Conservation (phyloP, 2,329 filamentous ascomycete genomes). For the Chrysosporium queenslandicum region DNA sequence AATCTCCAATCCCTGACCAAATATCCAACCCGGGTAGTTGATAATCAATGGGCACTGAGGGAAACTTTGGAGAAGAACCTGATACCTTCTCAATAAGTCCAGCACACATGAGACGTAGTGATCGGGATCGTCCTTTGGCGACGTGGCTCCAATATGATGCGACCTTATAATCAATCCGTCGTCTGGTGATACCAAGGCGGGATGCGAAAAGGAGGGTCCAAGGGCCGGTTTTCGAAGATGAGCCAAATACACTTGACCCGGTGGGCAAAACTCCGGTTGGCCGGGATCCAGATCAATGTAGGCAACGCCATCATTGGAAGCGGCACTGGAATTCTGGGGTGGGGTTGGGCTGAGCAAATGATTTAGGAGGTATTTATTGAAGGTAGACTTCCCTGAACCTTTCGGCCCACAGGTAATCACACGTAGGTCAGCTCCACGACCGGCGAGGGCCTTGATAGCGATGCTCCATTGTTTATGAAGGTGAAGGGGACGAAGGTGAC, state of each 20-base stretch:
- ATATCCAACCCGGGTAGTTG: slow-evolving; percentile 49
- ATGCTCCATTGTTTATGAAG: slow-evolving; percentile 37
- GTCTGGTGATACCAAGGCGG: slow-evolving; percentile 28
- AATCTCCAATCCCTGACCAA: slow-evolving; percentile 43
- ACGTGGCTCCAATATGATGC: slow-evolving; percentile 45
- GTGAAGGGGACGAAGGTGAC: slow-evolving; percentile 35
- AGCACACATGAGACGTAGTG: slow-evolving; percentile 46
- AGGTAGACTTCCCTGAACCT: slow-evolving; percentile 51
- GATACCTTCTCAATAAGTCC: slow-evolving; percentile 45
- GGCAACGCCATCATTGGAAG: slow-evolving; percentile 36
- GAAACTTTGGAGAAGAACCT: slow-evolving; percentile 31
- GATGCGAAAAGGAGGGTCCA: slow-evolving; percentile 49
- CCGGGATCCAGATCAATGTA: slow-evolving; percentile 52
- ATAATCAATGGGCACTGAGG: slow-evolving; percentile 44
- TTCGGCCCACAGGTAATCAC: slow-evolving; percentile 48
- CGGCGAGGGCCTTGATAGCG: slow-evolving; percentile 36
- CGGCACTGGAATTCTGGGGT: slow-evolving; percentile 24
- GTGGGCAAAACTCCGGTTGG: slow-evolving; percentile 50
- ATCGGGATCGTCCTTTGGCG: slow-evolving; percentile 47
- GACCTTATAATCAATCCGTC: slow-evolving; percentile 37
- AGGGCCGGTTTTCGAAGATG: slow-evolving; percentile 44
- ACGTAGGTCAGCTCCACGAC: slow-evolving; percentile 30
- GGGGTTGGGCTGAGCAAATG: slow-evolving; percentile 40
- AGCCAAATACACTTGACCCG: slow-evolving; percentile 49
- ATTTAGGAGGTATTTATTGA: slow-evolving; percentile 48